These are phyloP conservation scores for Cystobasidium ongulense DNA, from an alignment of 768 basidiomycete species.

Conservation along the genomic window DNA sequence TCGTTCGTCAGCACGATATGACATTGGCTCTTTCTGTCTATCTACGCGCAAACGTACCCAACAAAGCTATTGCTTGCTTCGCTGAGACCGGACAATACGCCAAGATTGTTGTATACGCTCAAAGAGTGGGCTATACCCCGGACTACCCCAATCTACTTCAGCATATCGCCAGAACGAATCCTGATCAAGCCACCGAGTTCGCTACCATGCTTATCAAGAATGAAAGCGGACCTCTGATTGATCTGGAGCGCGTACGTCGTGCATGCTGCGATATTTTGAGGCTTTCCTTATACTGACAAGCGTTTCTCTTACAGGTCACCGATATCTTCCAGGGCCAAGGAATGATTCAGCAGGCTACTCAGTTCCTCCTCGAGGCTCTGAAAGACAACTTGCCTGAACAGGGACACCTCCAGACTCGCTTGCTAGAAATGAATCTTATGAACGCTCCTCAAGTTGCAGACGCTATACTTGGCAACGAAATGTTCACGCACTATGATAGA, in stretches of 20 bases:
- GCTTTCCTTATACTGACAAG: slow-evolving; percentile 24
- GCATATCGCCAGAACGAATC: slow-evolving; percentile 90
- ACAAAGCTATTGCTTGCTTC: slow-evolving; percentile 91
- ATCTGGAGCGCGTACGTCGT: slow-evolving; percentile 73
- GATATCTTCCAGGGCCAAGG: slow-evolving; percentile 99
- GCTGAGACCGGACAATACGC: slow-evolving; percentile 97
- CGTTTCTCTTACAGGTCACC: slow-evolving; percentile 53
- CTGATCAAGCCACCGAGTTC: slow-evolving; percentile 97
- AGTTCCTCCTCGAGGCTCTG: slow-evolving; percentile 90
- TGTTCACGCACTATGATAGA: slow-evolving; percentile 94
- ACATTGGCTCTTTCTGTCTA: slow-evolving; percentile 95
- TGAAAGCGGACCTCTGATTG: slow-evolving; percentile 81
- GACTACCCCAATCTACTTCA: slow-evolving; percentile 88
- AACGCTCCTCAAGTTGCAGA: slow-evolving; percentile 98
- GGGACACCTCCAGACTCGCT: slow-evolving; percentile 85
- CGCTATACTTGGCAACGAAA: slow-evolving; percentile 95
- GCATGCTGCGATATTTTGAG: no score
- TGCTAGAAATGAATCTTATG: slow-evolving; percentile 94
- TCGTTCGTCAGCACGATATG: slow-evolving; percentile 90
- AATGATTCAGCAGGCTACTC: slow-evolving; percentile 98
- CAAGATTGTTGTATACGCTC: slow-evolving; percentile 93
- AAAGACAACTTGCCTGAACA: slow-evolving; percentile 99
- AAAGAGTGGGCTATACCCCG: slow-evolving; percentile 88
- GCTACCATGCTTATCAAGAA: slow-evolving; percentile 91
- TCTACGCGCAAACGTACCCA: slow-evolving; percentile 91